phyloP scores from a whole-genome alignment of 805 yeast genomes.

The Wickerhamia fluorescens region DNA sequence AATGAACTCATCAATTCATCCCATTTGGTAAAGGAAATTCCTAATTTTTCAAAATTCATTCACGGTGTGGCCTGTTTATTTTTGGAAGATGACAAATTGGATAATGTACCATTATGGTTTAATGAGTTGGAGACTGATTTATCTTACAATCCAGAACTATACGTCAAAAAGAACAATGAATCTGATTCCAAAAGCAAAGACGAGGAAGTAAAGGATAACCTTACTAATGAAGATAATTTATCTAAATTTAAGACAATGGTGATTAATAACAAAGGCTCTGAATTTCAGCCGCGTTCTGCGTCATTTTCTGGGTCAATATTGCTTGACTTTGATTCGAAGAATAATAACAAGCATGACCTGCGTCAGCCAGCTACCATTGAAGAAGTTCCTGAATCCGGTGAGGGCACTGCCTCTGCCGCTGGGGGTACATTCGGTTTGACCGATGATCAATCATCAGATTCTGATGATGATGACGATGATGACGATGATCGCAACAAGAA shows the following conservation, averaged over 20 bases:
- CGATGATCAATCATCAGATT: constrained; percentile 21
- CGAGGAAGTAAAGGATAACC: constrained; percentile 10
- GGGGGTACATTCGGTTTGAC: constrained; percentile 7
- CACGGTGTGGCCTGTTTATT: constrained; percentile 89
- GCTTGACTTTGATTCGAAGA: too few relatives aligned
- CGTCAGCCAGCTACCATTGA: constrained; percentile 3
- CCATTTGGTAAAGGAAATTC: constrained; percentile 89
- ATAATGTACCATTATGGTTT: constrained; percentile 89
- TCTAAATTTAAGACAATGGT: constrained; percentile 35
- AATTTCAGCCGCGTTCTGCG: constrained; percentile 30
- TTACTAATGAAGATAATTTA: constrained; percentile 46
- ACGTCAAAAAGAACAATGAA: constrained; percentile 7
- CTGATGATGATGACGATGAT: constrained; percentile 24
- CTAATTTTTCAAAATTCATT: constrained; percentile 85
- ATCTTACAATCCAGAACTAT: constrained; percentile 10
- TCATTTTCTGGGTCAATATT: constrained; percentile 31
- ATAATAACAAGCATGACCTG: constrained; percentile 4
- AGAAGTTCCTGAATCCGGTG: constrained; percentile 6
- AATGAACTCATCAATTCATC: constrained; percentile 74
- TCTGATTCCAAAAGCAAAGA: constrained; percentile 4
- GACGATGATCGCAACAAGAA: constrained; percentile 15
- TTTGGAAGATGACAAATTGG: constrained; percentile 85
- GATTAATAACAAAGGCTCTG: constrained; percentile 18
- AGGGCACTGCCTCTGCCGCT: constrained; percentile 2
- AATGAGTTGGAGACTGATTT: constrained; percentile 64